A percentile compares a stretch with the other conserved stretches of the same genome.
phyloP scores from a whole-genome alignment of 169 alveolate genomes.

The Babesia bovis region DNA sequence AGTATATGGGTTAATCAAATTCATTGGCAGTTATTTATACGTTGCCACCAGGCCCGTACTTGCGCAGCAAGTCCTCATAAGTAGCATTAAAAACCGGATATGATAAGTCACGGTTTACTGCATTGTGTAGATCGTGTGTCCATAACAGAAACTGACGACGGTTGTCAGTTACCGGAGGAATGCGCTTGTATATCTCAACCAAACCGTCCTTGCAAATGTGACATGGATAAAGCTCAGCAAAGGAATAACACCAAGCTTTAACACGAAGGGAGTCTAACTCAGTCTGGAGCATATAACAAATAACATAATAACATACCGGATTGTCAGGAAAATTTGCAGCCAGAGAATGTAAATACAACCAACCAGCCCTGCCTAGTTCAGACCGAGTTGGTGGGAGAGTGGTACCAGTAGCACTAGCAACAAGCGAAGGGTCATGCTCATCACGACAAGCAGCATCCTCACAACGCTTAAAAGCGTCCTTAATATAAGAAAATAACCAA shows the following conservation, averaged over 20 bases:
- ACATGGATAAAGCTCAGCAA: slow-evolving; percentile 81
- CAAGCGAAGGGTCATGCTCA: slow-evolving; percentile 3
- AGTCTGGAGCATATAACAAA: slow-evolving; percentile 11
- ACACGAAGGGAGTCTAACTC: slow-evolving; percentile 56
- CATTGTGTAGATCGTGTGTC: slow-evolving; percentile 78
- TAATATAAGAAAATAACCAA: slow-evolving; percentile 12
- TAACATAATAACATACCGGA: slow-evolving; percentile 62
- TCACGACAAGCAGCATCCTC: slow-evolving; percentile 61
- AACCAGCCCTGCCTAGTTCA: slow-evolving; percentile 83
- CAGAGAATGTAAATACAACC: slow-evolving; percentile 81
- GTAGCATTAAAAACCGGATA: slow-evolving; percentile 17
- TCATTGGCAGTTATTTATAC: too few species aligned
- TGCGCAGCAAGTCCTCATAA: slow-evolving; percentile 49
- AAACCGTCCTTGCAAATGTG: slow-evolving; percentile 78
- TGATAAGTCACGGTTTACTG: slow-evolving; percentile 75
- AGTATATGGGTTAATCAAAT: too few species aligned
- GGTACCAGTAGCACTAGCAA: neutral
- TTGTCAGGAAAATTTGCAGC: slow-evolving; percentile 78
- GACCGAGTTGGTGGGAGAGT: slow-evolving; percentile 76
- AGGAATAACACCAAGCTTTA: slow-evolving; percentile 71
- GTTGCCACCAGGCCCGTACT: too few species aligned
- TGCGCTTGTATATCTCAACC: slow-evolving; percentile 51
- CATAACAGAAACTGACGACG: slow-evolving; percentile 65
- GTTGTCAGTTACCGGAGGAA: slow-evolving; percentile 68
- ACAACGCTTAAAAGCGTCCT: slow-evolving; percentile 59